Base-by-base conservation (phyloP, 768 basidiomycete genomes). In the Lactifluus volemus region DNA sequence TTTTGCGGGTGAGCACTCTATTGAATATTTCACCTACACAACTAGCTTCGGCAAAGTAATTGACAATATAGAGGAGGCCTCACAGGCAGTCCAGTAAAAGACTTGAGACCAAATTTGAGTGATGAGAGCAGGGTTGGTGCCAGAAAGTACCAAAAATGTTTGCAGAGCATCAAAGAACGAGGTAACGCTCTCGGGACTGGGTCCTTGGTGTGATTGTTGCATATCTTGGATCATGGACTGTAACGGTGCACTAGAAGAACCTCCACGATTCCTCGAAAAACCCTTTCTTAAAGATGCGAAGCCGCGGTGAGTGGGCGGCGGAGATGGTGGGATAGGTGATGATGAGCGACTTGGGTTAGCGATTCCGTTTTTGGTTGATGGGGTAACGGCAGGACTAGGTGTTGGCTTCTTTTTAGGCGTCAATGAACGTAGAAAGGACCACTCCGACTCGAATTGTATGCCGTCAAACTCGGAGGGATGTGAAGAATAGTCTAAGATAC, bases 41-140 rank as follows among this genome's bases (percentile, higher is more conserved):
- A 32, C 8, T 60, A 61, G 59, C 54, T 63, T 64, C 36, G 49
- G 58, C 57, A 52, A 12, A 67, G 68, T 36, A 53, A 53, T 19
- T 36, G 29, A 67, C 60, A 32, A 56, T 12, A 68, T 68, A 15
- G 75, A 63, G 34, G 75, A 67, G n/a, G 70, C 71, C 85, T 78
- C 78, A 90, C 93, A 92, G 25, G 93, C 87, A 56, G 93, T 88
- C 97, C 97, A 99, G 71, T 95, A 98, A 78, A 97, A 87, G n/a
- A 97, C 84, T 73, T 99, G 97, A 1, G 93, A 95, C 85, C 94
- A 96, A 53, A 95, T 79, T 71, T 99, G 97, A 6, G 88, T 85
- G 53, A 85, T 85, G 17, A 98, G 77, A 8, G 82, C 85, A 14
- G 97, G 92, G 69, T 98, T 98, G 65, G 98, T 83, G 59, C 94